These are phyloP conservation scores for Tulasnella sp. DNA, from an alignment of 768 basidiomycete genomes.

Conservation along the genomic window DNA sequence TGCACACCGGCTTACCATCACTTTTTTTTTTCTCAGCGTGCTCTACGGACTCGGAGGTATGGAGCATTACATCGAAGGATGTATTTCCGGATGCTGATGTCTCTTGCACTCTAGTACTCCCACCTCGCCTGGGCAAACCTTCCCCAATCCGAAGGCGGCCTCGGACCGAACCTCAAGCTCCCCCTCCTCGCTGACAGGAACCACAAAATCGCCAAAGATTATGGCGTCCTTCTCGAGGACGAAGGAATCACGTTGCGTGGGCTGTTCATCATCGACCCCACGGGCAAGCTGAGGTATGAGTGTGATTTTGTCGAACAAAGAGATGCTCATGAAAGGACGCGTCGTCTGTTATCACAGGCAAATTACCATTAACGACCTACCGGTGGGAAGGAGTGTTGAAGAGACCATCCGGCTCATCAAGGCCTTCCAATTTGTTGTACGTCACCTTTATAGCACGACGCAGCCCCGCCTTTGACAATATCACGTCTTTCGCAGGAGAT, in stretches of 20 bases:
- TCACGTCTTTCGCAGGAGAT: conserved; percentile 41
- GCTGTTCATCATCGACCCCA: conserved; percentile 76
- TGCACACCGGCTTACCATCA: neutral
- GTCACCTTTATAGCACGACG: conserved; percentile 21
- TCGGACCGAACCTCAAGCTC: conserved; percentile 77
- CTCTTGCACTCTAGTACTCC: conserved; percentile 33
- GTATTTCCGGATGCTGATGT: neutral
- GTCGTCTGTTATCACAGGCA: conserved; percentile 35
- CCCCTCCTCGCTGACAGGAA: conserved; percentile 44
- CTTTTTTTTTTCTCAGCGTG: conserved; percentile 35
- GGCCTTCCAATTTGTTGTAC: conserved; percentile 82
- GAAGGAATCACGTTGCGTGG: conserved; percentile 81
- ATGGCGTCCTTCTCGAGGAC: conserved; percentile 80
- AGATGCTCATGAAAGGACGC: neutral
- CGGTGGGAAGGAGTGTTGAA: conserved; percentile 90
- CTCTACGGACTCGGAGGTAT: conserved; percentile 71
- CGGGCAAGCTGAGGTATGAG: conserved; percentile 53
- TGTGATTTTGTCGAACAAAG: conserved; percentile 7
- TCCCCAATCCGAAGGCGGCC: conserved; percentile 72
- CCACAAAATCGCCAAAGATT: conserved; percentile 39
- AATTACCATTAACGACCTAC: conserved; percentile 83
- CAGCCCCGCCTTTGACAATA: neutral
- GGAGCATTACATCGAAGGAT: conserved; percentile 16
- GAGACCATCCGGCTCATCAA: conserved; percentile 84
- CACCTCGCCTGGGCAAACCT: conserved; percentile 82